Percentiles rank a stretch among this genome's conserved stretches.
These are phyloP conservation scores for Echeveria elegans DNA, from an alignment of 164 flowering plant genomes.

Conservation along the genomic window DNA sequence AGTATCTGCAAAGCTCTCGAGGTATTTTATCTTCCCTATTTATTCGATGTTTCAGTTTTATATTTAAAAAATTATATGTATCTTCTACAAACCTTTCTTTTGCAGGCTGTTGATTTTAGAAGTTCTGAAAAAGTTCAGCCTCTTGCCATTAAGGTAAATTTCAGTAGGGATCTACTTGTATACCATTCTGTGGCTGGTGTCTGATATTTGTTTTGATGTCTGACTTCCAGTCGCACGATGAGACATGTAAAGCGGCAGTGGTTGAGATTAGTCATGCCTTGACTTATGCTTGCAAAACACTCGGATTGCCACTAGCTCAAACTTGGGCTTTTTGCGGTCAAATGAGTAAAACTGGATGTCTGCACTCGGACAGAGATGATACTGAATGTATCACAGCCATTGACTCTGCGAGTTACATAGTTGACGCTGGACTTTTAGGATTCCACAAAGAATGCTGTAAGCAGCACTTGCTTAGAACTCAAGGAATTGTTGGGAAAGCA, in stretches of 20 bases:
- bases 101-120: constrained; percentile 83
- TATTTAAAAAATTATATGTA: no score
- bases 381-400: not conserved
- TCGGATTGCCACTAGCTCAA: constrained; percentile 4
- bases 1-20: constrained; percentile 74
- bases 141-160: constrained; percentile 35
- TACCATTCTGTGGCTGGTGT: not conserved
- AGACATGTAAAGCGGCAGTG: not conserved
- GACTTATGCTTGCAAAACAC: not conserved
- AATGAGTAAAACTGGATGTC: not conserved
- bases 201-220: not conserved
- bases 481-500: constrained; percentile 7
- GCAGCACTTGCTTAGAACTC: not conserved
- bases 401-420: constrained; percentile 4
- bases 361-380: not conserved
- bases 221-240: not conserved
- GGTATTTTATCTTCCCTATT: constrained; percentile 30
- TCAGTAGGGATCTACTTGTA: not conserved
- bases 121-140: constrained; percentile 39
- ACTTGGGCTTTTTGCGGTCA: not conserved
- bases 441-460: constrained; percentile 4
- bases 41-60: not conserved
- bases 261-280: not conserved
- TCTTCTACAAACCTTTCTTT: not conserved
- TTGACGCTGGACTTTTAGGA: not conserved